phyloP scores from a whole-genome alignment of 257 asterid genomes.

The Nemophila menziesii region DNA sequence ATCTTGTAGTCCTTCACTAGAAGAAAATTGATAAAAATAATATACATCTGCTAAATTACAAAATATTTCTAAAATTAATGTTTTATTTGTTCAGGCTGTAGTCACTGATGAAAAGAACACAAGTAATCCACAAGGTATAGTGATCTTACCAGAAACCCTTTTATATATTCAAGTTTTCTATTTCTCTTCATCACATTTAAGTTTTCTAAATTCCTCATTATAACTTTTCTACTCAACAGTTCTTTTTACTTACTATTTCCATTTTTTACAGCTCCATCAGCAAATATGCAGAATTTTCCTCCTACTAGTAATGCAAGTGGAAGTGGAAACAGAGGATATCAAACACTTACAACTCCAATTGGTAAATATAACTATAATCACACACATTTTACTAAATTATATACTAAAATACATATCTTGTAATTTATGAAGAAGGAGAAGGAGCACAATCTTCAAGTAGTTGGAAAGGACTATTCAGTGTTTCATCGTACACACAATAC shows the following conservation, averaged over 20 bases:
- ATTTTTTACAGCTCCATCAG: conserved; percentile 49
- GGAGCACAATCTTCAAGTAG: conserved; percentile 52
- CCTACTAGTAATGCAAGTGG: conserved; percentile 47
- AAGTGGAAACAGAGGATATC: conserved; percentile 54
- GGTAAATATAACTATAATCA: conserved; percentile 24
- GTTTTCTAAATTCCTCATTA: background rate
- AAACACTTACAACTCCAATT: conserved; percentile 39
- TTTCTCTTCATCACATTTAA: conserved; percentile 5
- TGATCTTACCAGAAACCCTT: conserved; percentile 1
- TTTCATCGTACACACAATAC: conserved; percentile 79
- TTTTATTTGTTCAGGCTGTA: conserved; percentile 54
- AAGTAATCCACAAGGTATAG: conserved; percentile 38
- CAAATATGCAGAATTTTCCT: conserved; percentile 75
- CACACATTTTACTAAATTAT: background rate
- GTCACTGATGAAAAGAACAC: conserved; percentile 50
- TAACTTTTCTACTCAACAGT: background rate
- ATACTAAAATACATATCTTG: conserved; percentile 5
- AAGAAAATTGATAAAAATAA: background rate
- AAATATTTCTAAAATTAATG: too few species aligned
- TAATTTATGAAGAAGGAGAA: conserved; percentile 28
- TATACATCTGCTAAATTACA: background rate
- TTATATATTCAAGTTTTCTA: background rate
- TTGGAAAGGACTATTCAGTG: conserved; percentile 72
- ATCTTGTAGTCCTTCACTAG: background rate
- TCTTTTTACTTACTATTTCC: background rate